Evolutionary conservation across 495 filamentous ascomycete species (phyloP), one percentile per base, ranked within the genome.

Genomic region (Annulohypoxylon moriforme): DNA sequence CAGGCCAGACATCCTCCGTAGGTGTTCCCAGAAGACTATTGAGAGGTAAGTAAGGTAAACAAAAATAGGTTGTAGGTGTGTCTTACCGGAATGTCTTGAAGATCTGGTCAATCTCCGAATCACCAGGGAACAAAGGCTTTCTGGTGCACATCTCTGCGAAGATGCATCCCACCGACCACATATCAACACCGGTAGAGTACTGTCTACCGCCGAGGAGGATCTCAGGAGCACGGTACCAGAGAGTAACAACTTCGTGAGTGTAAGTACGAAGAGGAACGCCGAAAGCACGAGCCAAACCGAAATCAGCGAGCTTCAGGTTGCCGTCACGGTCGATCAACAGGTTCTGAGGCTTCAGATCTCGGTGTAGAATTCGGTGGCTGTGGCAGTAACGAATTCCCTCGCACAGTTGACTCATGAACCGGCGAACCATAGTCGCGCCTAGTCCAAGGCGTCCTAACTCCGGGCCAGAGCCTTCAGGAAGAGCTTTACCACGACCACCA

Each of bases 61-160:
- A 24, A 34, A 14, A 11, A 44, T 44, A 58, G 24, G 4, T 40
- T 46, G 53, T 11, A 22, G 10, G 50, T 6, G n/a, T 6, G 6
- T 80, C 89, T 72, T 83, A 96, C 94, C 90, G 87, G 89, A 99
- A 99, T 73, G 98, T 99, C 83, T 97, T 98, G 86, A 98, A 98
- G 74, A 99, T 98, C 83, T 99, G 96, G 74, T 99, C 96, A 81
- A 99, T 98, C 79, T 99, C 96, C 1, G 94, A 97, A 79, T 99
- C 96, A 38, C 96, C 96, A 25, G 96, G 96, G 86, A 99, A 98
- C 11, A 98, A 83, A 5, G 96, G 94, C 81, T 98, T 98, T 75
- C 94, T 91, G 14, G 96, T 99, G 85, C 94, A 97, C 96, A 99
- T 98, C 82, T 99, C 96, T 13, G 96, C 96, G 80, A 99, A 99